A percentile compares a stretch with the other conserved stretches of the same genome.
These are phyloP conservation scores for Millerozyma miso DNA, from an alignment of 805 yeast genomes.

Conservation along the genomic window DNA sequence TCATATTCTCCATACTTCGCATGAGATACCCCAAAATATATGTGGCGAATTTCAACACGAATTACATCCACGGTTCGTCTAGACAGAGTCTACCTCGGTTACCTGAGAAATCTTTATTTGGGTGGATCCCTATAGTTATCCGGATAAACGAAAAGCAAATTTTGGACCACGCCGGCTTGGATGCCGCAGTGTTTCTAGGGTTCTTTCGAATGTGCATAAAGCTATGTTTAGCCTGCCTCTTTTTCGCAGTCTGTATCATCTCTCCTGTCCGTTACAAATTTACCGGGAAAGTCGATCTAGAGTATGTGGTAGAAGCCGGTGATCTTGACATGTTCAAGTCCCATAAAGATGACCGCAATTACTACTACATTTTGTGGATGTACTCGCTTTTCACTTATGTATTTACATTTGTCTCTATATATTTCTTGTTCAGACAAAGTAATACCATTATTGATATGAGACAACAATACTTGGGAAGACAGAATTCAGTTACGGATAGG, in stretches of 20 bases:
- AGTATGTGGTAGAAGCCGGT: conserved; percentile 20
- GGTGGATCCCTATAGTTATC: conserved; percentile 74
- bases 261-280: conserved; percentile 81
- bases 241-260: conserved; percentile 69
- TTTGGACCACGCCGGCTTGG: conserved; percentile 86
- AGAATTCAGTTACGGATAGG: conserved; percentile 85
- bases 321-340: conserved; percentile 3
- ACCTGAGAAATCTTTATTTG: conserved; percentile 57
- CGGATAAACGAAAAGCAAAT: conserved; percentile 69
- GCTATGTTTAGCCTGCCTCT: conserved; percentile 56
- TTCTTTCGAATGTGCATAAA: conserved; percentile 87
- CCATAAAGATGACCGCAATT: conserved; percentile 31
- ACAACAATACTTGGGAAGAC: conserved; percentile 78
- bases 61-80: conserved; percentile 40
- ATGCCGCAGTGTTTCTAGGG: conserved; percentile 87
- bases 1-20: conserved; percentile 66
- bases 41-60: conserved; percentile 62
- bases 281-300: conserved; percentile 56
- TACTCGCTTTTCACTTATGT: conserved; percentile 84
- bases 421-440: conserved; percentile 64
- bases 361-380: conserved; percentile 62
- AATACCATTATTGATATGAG: conserved; percentile 69
- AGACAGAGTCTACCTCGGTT: conserved; percentile 55
- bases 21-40: conserved; percentile 76
- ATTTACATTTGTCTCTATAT: conserved; percentile 67